phyloP scores from a whole-genome alignment of 306 rosid species.

The Albizia julibrissin region DNA sequence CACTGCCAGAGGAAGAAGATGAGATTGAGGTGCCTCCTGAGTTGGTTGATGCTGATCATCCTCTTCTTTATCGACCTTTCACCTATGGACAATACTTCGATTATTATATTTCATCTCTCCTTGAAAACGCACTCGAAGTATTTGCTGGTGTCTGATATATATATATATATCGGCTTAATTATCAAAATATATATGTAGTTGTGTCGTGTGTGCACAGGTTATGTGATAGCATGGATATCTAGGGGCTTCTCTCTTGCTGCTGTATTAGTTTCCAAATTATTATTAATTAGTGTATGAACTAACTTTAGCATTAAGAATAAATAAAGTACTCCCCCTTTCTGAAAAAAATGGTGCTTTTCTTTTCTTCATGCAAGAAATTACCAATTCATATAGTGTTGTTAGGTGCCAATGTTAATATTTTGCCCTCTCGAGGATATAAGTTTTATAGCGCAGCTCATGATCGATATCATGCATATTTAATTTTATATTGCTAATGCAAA shows the following conservation, averaged over 20 bases:
- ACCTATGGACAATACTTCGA: constrained; percentile 33
- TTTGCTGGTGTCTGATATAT: constrained; percentile 35
- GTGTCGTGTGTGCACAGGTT: background rate
- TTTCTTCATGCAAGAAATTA: background rate
- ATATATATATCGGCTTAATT: background rate
- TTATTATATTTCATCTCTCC: constrained; percentile 30
- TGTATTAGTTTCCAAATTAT: background rate
- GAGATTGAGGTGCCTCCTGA: constrained; percentile 44
- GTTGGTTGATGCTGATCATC: constrained; percentile 47
- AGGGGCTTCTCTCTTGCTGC: background rate
- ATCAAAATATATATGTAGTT: background rate
- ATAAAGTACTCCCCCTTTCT: background rate
- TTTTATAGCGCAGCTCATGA: background rate
- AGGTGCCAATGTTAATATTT: background rate
- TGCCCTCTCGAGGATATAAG: background rate
- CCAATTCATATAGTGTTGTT: background rate
- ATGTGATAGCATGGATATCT: background rate
- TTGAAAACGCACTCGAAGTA: constrained; percentile 38
- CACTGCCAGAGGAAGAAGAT: constrained; percentile 41
- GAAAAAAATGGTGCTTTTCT: background rate
- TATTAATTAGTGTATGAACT: background rate
- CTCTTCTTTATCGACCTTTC: constrained; percentile 48
- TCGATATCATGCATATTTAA: too few species aligned
- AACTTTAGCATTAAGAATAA: background rate
- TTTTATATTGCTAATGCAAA: background rate